Evolutionary conservation across 495 filamentous ascomycete species (phyloP), one percentile per base, ranked within the genome.

Genomic region (Hypoxylon cercidicola): DNA sequence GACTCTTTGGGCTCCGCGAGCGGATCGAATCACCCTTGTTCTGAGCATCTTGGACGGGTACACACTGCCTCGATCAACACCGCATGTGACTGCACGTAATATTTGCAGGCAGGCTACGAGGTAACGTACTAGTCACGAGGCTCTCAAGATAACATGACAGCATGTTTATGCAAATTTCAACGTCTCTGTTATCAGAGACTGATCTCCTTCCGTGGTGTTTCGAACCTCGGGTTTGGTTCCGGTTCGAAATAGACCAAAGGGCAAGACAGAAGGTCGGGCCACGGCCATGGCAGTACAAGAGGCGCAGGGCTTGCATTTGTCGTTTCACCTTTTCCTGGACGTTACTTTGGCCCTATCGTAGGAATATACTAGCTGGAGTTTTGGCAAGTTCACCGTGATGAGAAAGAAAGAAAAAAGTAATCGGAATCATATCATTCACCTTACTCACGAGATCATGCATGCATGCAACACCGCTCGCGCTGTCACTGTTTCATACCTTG

Each of bases 361-460:
- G 13, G 51, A 34, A 23, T 12, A 8, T n/a, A 12, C 21, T 0
- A 16, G 19, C 15, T 11, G 49, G 20, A 44, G 12, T 23, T 34
- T n/a, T 43, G 43, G 30, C 18, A 53, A 44, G 37, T 16, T 37
- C 16, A 53, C 53, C 47, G 48, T 13, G 18, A 52, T 21, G 20
- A 32, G 30, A 32, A 32, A 32, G 30, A 32, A 32, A 32, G 25
- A 48, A 35, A 67, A 62, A 53, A 34, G 19, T 34, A 54, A 30
- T 55, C 11, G 18, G 41, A 41, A 28, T 20, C 43, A 15, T 21
- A 35, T 25, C 34, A 44, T 30, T 9, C 13, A 28, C n/a, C 15
- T 47, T 44, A 37, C 54, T 64, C 60, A 68, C 65, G 65, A 23
- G 65, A 60, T 45, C 65, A 52, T 19, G 52, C 44, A 37, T 18